Base-by-base conservation (phyloP, 202 grass and related monocot genomes). In the Alloteropsis angusta region DNA sequence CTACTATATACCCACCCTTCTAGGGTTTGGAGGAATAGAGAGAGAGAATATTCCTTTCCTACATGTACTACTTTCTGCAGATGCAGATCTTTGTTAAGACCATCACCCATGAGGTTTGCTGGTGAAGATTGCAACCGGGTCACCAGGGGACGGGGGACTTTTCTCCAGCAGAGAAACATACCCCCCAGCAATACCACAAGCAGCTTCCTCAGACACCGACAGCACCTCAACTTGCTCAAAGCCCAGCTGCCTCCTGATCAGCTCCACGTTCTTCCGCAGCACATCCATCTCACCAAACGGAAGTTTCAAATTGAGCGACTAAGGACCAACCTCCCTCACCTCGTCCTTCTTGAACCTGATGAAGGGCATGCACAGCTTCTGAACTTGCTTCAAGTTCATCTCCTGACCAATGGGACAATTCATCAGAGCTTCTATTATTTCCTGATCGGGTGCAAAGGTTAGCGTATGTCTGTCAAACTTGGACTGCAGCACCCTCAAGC, bases 231-330 rank as follows among this genome's bases (percentile, higher is more conserved):
- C 47, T 42, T 90, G 87, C 49, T 90, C 87, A 48, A 97, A 68
- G 39, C 87, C 93, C 23, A 93, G 42, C 68, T 97, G 93, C 63
- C 93, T 88, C 71, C 74, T 92, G 79, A 97, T 93, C 68, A 93
- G 68, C 39, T 93, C 87, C 59, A 62, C 23, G 65, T 97, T 97
- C 73, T 90, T 87, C 60, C 21, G 41, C 35, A 97, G 80, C 63
- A 96, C 87, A 53, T 86, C 77, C 17, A 82, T 88, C 63, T 96
- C 93, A 65, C 89, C 76, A 45, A 83, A 88, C 2, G 89, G 89
- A 60, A 92, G 86, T 30, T 83, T 84, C 90, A 86, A 73, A 73
- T 92, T 82, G 2, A 88, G 48, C 2, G 86, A 82, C 26, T 80
- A 81, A 12, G 61, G 49, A n/a, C 91, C 87, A 43, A 93, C 82